Evolutionary conservation across 805 yeast species (phyloP), one percentile per base, ranked within the genome.

Genomic region (Cyberlindnera japonica): DNA sequence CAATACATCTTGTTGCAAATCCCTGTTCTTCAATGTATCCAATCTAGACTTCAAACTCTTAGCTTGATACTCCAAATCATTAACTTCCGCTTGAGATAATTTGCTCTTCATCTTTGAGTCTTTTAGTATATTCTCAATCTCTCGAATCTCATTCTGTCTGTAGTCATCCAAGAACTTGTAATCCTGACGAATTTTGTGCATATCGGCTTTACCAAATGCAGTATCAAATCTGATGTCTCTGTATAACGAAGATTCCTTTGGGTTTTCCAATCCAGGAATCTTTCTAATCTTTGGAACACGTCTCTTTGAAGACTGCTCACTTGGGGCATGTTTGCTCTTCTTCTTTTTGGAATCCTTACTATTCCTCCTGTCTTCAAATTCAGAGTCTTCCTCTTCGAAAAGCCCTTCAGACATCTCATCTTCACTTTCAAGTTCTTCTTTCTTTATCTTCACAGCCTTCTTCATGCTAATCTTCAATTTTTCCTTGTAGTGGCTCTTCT

Each of bases 161-260:
- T 93, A 93, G 28, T 83, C 89, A 61, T 89, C 95, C 43, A 93
- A 65, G 57, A 93, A 93, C 32, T 77, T 74, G 65, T 93, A 93
- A 55, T 91, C 81, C 54, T 79, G 76, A 45, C 97, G 71, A 14
- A 85, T 75, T 43, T 72, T 69, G 23, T 69, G 65, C 43, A 75
- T 64, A 58, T 90, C 91, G 1, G 93, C 86, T 52, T 79, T 83
- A 42, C 98, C 98, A 48, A 79, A 78, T 0, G 96, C 89, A 3
- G 91, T 75, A 61, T 93, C 96, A 59, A 93, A 93, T 51, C 99
- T 72, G 24, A 95, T 82, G 65, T 93, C 99, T 35, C 77, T 73
- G 58, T 83, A 81, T 21, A 82, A 62, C 3, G 54, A 36, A 5
- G 43, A 13, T 67, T 68, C 13, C 61, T 53, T 68, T 18, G 66